Conservation (phyloP, 805 yeast species). For the Nakazawaea pomicola region DNA sequence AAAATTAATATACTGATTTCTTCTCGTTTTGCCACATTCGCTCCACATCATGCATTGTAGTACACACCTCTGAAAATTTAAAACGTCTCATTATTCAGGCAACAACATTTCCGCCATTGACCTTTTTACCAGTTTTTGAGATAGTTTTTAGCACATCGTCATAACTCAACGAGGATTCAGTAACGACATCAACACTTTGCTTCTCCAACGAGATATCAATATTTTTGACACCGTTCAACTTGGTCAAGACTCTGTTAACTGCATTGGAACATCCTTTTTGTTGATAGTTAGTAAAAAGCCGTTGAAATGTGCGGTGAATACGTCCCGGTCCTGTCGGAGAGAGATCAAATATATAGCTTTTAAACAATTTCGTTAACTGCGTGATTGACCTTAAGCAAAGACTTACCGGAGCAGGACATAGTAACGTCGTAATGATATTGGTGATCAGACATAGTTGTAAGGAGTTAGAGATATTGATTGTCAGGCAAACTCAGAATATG, state of each 20-base stretch:
- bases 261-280: constrained; percentile 83
- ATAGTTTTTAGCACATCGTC: constrained; percentile 80
- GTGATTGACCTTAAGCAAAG: too few species aligned
- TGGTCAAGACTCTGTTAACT: constrained; percentile 67
- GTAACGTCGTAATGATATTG: constrained; percentile 77
- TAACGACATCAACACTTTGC: constrained; percentile 77
- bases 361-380: too few species aligned
- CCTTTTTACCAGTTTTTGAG: constrained; percentile 86
- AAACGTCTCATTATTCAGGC: too few species aligned
- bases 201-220: constrained; percentile 71
- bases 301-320: too few species aligned
- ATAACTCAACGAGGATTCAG: constrained; percentile 51
- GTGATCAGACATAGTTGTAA: constrained; percentile 38
- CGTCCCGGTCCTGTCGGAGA: neutral
- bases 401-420: constrained; percentile 72
- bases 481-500: too few species aligned
- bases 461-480: too few species aligned
- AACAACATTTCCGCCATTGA: constrained; percentile 57
- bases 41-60: too few species aligned
- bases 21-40: too few species aligned
- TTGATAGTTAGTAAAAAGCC: too few species aligned
- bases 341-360: constrained; percentile 1
- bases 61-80: too few species aligned
- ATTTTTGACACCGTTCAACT: constrained; percentile 67
- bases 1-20: too few species aligned